Evolutionary conservation across 768 basidiomycete species (phyloP).

Genomic region (Candolleomyces aberdarensis): DNA sequence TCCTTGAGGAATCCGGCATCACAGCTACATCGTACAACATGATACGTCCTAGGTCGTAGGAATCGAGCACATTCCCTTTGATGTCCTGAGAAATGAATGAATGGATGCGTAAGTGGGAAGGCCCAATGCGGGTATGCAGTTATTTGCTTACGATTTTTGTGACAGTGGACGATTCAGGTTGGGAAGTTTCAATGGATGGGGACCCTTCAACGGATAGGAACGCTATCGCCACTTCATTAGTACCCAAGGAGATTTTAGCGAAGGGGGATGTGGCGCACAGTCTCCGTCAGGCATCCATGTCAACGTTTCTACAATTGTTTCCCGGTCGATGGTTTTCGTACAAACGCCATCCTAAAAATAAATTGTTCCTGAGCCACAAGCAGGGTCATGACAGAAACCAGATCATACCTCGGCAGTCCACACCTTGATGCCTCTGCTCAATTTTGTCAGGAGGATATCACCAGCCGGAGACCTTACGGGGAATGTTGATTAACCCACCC

Average conservation of each 20-base stretch:
- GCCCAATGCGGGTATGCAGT: neutral
- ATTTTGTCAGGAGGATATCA: conserved; percentile 59
- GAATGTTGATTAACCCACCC: neutral
- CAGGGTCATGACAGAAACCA: too few relatives aligned
- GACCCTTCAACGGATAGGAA: conserved; percentile 74
- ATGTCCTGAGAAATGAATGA: neutral
- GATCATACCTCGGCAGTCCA: too few relatives aligned
- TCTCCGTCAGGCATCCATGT: conserved; percentile 65
- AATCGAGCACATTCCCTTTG: conserved; percentile 24
- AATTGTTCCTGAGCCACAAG: too few relatives aligned
- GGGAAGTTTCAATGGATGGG: too few relatives aligned
- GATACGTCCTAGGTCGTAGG: conserved; percentile 58
- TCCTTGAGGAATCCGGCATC: conserved; percentile 59
- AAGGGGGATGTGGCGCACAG: conserved; percentile 31
- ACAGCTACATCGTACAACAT: conserved; percentile 69
- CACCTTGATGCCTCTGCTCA: too few relatives aligned
- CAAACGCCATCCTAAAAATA: conserved; percentile 72
- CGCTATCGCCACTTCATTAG: conserved; percentile 40
- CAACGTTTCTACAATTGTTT: conserved; percentile 54
- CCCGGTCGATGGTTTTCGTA: conserved; percentile 58
- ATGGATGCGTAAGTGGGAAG: conserved; percentile 9
- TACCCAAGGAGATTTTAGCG: neutral
- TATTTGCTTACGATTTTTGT: conserved; percentile 50
- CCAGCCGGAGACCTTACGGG: conserved; percentile 60
- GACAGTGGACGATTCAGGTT: conserved; percentile 62